phyloP scores from a whole-genome alignment of 768 basidiomycete genomes.

The Kwoniella botswanensis region DNA sequence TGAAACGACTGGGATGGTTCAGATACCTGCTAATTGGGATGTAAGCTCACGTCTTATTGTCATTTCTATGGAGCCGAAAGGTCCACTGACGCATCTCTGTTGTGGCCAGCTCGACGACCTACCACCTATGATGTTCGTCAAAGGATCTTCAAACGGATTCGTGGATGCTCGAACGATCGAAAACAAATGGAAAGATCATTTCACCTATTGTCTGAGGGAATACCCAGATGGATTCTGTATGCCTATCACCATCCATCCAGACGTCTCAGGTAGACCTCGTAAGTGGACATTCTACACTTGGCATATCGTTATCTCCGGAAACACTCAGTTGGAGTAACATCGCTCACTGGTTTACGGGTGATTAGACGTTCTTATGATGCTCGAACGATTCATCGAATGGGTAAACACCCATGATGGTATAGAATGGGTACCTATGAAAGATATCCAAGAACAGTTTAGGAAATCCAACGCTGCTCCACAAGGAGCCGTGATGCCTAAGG shows the following conservation, averaged over 20 bases:
- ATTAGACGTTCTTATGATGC: slow-evolving; percentile 74
- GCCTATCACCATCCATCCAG: slow-evolving; percentile 78
- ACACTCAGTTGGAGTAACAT: no score
- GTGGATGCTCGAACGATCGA: slow-evolving; percentile 72
- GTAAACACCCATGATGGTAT: slow-evolving; percentile 72
- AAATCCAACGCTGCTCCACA: slow-evolving; percentile 62
- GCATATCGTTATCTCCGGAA: no score
- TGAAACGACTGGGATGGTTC: slow-evolving; percentile 68
- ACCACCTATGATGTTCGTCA: slow-evolving; percentile 70
- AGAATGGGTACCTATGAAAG: slow-evolving; percentile 72
- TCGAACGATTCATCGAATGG: slow-evolving; percentile 79
- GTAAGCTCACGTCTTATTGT: slow-evolving; percentile 29
- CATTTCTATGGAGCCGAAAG: no score
- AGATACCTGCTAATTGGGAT: slow-evolving; percentile 75
- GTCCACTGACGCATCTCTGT: no score
- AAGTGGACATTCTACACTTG: neutral
- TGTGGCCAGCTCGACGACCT: slow-evolving; percentile 67
- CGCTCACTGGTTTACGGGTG: neutral
- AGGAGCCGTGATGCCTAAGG: slow-evolving; percentile 67
- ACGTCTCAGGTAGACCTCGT: slow-evolving; percentile 68
- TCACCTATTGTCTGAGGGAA: slow-evolving; percentile 68
- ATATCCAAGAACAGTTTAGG: slow-evolving; percentile 71
- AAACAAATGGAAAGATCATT: slow-evolving; percentile 76
- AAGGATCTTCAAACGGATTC: slow-evolving; percentile 69
- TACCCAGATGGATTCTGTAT: slow-evolving; percentile 59